Evolutionary conservation across 306 rosid genomes (phyloP).

Genomic region (Trifolium pratense): DNA sequence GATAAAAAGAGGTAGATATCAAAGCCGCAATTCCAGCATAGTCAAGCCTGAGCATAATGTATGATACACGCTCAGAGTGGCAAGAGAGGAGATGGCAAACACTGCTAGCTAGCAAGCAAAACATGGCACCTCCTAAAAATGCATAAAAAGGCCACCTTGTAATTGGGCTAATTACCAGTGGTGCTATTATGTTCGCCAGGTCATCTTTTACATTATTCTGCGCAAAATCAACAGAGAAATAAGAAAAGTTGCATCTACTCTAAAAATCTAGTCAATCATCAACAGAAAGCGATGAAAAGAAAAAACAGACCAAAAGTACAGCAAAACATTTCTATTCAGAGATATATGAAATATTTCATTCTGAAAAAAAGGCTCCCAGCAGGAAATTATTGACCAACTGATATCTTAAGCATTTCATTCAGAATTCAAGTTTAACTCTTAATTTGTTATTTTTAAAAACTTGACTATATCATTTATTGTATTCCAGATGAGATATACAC

Average conservation of each 20-base stretch:
- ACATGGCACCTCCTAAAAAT: slow-evolving; percentile 96
- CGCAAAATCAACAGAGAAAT: slow-evolving; percentile 42
- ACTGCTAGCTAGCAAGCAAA: slow-evolving; percentile 94
- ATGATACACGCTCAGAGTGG: slow-evolving; percentile 81
- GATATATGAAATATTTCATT: background rate
- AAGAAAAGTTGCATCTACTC: slow-evolving; percentile 30
- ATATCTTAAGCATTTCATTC: slow-evolving; percentile 26
- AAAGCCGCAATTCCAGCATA: slow-evolving; percentile 99
- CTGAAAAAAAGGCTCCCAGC: background rate
- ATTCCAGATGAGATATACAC: background rate
- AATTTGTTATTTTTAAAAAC: background rate
- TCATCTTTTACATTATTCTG: slow-evolving; percentile 84
- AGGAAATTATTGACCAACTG: slow-evolving; percentile 26
- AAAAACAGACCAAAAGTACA: slow-evolving; percentile 4
- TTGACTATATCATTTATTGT: background rate
- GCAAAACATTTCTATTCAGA: slow-evolving; percentile 7
- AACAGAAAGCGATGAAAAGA: slow-evolving; percentile 9
- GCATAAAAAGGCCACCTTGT: slow-evolving; percentile 95
- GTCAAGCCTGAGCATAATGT: slow-evolving; percentile 92
- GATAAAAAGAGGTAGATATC: slow-evolving; percentile 90
- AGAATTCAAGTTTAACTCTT: slow-evolving; percentile 17
- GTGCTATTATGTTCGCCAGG: slow-evolving; percentile 76
- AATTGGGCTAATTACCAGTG: slow-evolving; percentile 80
- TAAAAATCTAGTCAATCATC: slow-evolving; percentile 37
- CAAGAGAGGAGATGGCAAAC: slow-evolving; percentile 91